A percentile compares a stretch with the other conserved stretches of the same genome.
These are phyloP conservation scores for Westerdykella sp. DNA, from an alignment of 2,329 filamentous ascomycete genomes.

Conservation along the genomic window DNA sequence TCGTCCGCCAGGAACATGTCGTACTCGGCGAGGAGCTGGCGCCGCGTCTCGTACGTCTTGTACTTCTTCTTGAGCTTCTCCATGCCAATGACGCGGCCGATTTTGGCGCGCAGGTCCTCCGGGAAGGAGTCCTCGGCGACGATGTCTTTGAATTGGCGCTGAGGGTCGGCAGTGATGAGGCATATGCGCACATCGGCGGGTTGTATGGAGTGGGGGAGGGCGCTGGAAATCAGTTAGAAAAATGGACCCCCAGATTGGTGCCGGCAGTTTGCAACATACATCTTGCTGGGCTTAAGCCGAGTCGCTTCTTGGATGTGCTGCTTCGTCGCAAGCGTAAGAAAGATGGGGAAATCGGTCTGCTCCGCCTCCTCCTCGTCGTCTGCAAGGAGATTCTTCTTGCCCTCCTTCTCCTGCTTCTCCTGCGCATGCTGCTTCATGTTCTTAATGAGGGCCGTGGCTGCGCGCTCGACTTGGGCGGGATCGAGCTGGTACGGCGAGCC, in stretches of 20 bases:
- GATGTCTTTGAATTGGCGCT: conserved; percentile 84
- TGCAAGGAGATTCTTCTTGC: conserved; percentile 51
- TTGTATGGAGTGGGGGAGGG: conserved; percentile 68
- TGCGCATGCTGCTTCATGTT: conserved; percentile 49
- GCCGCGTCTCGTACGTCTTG: conserved; percentile 72
- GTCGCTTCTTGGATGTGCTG: conserved; percentile 66
- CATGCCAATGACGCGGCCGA: conserved; percentile 65
- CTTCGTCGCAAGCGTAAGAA: conserved; percentile 59
- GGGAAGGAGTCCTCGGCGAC: conserved; percentile 62
- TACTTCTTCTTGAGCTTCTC: conserved; percentile 84
- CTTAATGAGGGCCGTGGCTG: conserved; percentile 53
- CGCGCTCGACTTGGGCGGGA: conserved; percentile 50
- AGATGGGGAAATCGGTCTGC: conserved; percentile 50
- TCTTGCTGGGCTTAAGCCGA: conserved; percentile 76
- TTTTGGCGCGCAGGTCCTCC: conserved; percentile 41
- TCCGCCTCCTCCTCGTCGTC: conserved; percentile 41
- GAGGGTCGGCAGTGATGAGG: conserved; percentile 75
- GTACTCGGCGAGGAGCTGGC: conserved; percentile 78
- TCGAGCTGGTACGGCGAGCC: conserved; percentile 41
- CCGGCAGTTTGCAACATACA: conserved; percentile 37
- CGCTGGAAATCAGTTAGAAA: conserved; percentile 18
- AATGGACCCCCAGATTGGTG: background rate
- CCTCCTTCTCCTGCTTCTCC: conserved; percentile 44
- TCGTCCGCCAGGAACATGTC: conserved; percentile 94
- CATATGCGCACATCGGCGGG: conserved; percentile 66